Base-by-base conservation (phyloP, 1,284 basidiomycete genomes). In the Boletus semigastroideus region DNA sequence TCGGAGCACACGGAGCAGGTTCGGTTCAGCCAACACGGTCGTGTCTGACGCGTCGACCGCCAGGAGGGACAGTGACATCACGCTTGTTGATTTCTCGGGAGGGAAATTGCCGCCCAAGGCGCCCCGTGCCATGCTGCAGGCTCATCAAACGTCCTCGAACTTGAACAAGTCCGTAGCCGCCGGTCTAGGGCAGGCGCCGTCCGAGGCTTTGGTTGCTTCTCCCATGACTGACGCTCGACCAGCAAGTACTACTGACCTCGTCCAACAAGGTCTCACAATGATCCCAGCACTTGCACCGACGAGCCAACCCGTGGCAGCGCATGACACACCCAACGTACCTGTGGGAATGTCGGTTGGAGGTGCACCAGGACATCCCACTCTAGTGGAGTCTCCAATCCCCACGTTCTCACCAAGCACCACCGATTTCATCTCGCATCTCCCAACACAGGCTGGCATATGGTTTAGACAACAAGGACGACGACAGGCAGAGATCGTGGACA, bases 31-130 rank as follows among this genome's bases (percentile, higher is more conserved):
- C 43, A 54, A 50, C 51, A 43, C 46, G 5, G 39, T 48, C 34
- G 45, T 45, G 20, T 54, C 62, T 30, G 57, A 61, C 4, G 42
- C 28, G 25, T 56, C 59, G 48, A n/a, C n/a, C n/a, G n/a, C n/a
- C n/a, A 48, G 63, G 42, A 55, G 42, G 40, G 65, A 70, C 43
- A 59, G 65, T 49, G 68, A 69, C 39, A 49, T 51, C 49, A 63
- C 65, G 1, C 44, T 62, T 38, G 57, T 60, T 44, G 65, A 66
- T 46, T 52, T 47, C 38, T 16, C 54, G 3, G 47, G 42, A 16
- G 38, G 37, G n/a, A 53, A 20, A 52, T 53, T 49, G 28, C 49
- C 59, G 27, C 59, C 59, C 11, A 67, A 43, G 28, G 56, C 63
- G 30, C 65, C 65, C n/a, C 61, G 56, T 49, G 63, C 61, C 9